phyloP scores from a whole-genome alignment of 1,139 yeast genomes.

The Candida sp. region DNA sequence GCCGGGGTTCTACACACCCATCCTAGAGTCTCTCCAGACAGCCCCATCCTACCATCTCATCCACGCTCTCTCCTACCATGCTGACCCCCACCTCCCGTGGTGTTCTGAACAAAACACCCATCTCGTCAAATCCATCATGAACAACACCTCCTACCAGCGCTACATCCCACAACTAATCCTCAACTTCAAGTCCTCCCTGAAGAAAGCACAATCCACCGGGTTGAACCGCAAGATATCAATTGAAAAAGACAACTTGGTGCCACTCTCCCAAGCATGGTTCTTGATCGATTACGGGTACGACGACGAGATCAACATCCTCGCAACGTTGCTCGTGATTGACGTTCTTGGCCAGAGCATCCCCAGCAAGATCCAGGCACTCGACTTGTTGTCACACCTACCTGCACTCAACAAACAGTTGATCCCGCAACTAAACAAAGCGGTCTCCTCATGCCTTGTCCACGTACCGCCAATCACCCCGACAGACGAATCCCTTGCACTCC shows the following conservation, averaged over 20 bases:
- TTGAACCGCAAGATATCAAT: constrained; percentile 24
- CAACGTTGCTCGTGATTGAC: constrained; percentile 54
- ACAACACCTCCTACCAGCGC: constrained; percentile 1
- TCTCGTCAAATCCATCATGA: constrained; percentile 15
- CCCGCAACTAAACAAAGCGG: constrained; percentile 8
- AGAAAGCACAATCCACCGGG: constrained; percentile 4
- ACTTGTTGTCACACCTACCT: constrained; percentile 23
- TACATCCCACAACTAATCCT: constrained; percentile 11
- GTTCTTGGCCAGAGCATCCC: constrained; percentile 52
- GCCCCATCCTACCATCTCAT: neutral
- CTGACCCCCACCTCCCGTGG: constrained; percentile 38
- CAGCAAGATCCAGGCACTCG: constrained; percentile 46
- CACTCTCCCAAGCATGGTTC: constrained; percentile 32
- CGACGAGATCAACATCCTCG: constrained; percentile 41
- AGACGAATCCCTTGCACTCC: constrained; percentile 23
- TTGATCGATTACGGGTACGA: constrained; percentile 22
- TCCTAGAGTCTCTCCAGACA: neutral
- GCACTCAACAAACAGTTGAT: constrained; percentile 15
- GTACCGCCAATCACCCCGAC: constrained; percentile 50
- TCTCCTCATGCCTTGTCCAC: constrained; percentile 43
- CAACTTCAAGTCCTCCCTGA: constrained; percentile 8
- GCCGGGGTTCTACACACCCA: neutral
- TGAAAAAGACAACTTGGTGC: constrained; percentile 17
- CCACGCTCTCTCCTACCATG: constrained; percentile 20
- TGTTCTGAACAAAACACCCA: constrained; percentile 18